Conservation (phyloP, 805 yeast species). For the Teunomyces panamensis region DNA sequence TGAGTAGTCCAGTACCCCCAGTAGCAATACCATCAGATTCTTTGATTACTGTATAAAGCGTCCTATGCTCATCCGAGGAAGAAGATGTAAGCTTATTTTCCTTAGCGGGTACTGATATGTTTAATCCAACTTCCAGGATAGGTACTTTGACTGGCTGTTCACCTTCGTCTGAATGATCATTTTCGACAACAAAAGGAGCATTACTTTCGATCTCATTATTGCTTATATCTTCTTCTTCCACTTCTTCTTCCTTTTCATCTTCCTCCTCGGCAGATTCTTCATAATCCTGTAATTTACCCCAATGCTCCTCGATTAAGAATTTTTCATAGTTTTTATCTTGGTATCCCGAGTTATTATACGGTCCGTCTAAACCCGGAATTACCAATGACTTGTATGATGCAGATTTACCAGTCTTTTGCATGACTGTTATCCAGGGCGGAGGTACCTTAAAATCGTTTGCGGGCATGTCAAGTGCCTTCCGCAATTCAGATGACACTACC, state of each 20-base stretch:
- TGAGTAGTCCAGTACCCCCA: slow-evolving; percentile 8
- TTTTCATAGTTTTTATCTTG: slow-evolving; percentile 10
- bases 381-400: slow-evolving; percentile 71
- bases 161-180: slow-evolving; percentile 46
- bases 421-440: slow-evolving; percentile 78
- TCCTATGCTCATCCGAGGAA: slow-evolving; percentile 4
- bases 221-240: slow-evolving; percentile 29
- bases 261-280: slow-evolving; percentile 50
- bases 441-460: slow-evolving; percentile 40
- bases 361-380: slow-evolving; percentile 47
- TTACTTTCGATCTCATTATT: slow-evolving; percentile 27
- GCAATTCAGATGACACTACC: slow-evolving; percentile 54
- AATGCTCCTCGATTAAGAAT: slow-evolving; percentile 15
- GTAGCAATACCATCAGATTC: slow-evolving; percentile 12
- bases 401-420: slow-evolving; percentile 75
- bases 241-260: slow-evolving; percentile 44
- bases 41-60: slow-evolving; percentile 20
- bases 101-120: not conserved
- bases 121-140: slow-evolving; percentile 12
- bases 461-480: slow-evolving; percentile 66
- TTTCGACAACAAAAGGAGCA: slow-evolving; percentile 55
- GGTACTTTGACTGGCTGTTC: slow-evolving; percentile 7
- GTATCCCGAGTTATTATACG: slow-evolving; percentile 37
- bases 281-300: slow-evolving; percentile 36
- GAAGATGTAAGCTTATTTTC: not conserved